Evolutionary conservation across 768 basidiomycete species (phyloP), one percentile per base, ranked within the genome.

Genomic region (Termitomyces sp.): DNA sequence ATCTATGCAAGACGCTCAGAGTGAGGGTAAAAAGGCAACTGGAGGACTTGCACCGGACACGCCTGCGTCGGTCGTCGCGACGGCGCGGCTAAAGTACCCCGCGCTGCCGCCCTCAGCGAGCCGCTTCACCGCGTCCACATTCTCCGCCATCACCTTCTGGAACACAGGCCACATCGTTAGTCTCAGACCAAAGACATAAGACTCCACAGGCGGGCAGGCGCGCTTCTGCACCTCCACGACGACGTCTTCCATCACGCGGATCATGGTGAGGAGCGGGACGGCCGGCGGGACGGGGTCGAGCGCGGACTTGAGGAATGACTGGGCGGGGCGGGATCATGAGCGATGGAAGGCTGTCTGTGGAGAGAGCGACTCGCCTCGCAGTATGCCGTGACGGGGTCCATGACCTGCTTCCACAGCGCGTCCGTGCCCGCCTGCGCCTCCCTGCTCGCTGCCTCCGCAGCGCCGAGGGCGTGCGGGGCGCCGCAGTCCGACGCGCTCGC

Each of bases 101-200:
- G 73, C 70, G 57, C 76, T 73, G 22, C 83, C 75, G 15, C 88
- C 86, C 64, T 94, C 95, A 1, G 90, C 89, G 26, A 94, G 70
- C 68, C 84, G 90, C 70, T 88, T 94, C 59, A 98, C 71, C 29
- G 85, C 81, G 15, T 95, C 93, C 46, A 88, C 77, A 62, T 98
- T 85, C 20, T 88, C 86, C 24, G 88, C 82, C 86, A 98, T 90
- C 31, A 81, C 81, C 65, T 90, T 95, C 67, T 95, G 90, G 72
- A 96, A 98, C 5, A 89, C 77, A 2, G 96, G 97, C 93, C 94
- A 98, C 79, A 98, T 84, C 63, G 86, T 81, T 55, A 99, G 72
- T 22, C 92, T 87, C 45, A 94, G 77, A 1, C 81, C 78, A 69
- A 94, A 90, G 51, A 95, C 78, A 69, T 88, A 94, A 8, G 82